Evolutionary conservation across 2,329 filamentous ascomycete genomes (phyloP), one percentile per base, ranked within the genome.

Genomic region (Trichoderma sp.): DNA sequence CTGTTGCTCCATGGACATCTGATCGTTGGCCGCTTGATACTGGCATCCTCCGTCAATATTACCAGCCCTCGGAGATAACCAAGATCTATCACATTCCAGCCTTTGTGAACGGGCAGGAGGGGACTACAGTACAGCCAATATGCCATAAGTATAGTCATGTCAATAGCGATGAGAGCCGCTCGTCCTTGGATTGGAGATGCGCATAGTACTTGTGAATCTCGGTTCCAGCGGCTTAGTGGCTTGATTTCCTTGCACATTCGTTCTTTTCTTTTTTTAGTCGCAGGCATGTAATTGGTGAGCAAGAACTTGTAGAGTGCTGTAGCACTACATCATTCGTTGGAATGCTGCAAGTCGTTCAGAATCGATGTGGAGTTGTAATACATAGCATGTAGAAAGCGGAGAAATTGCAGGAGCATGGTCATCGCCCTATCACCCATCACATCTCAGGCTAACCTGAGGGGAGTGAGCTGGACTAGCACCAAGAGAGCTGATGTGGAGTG

Each of bases 401-500:
- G 56, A 67, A 61, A 67, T 67, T 60, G 64, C 64, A 60, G 57
- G 64, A 67, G 64, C 56, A 52, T 67, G 64, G 35, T 6, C 54
- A 29, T 67, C 57, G 56, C 56, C 63, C 56, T 59, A 67, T 67
- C 64, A 60, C 56, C 48, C 57, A 67, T 61, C 57, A 67, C 45
- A 61, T 56, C 54, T 54, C 54, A 54, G 45, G 64, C 53, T 42
- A 67, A 59, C 53, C 53, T 59, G 54, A 67, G 56, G 56, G 57
- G 45, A 61, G 34, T 22, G 56, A 61, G 39, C 35, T 53, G 35
- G 25, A 27, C 57, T 60, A 67, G 48, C 52, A 57, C 52, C 19
- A 65, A 48, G 52, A 65, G 52, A 65, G 63, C 29, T 61, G 58
- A 61, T 61, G 58, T n/a, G 19, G 58, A 35, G 27, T 42, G 27